These are phyloP conservation scores for Blastobotrys raffinosifermentans DNA, from an alignment of 1,139 yeast genomes.

Conservation along the genomic window DNA sequence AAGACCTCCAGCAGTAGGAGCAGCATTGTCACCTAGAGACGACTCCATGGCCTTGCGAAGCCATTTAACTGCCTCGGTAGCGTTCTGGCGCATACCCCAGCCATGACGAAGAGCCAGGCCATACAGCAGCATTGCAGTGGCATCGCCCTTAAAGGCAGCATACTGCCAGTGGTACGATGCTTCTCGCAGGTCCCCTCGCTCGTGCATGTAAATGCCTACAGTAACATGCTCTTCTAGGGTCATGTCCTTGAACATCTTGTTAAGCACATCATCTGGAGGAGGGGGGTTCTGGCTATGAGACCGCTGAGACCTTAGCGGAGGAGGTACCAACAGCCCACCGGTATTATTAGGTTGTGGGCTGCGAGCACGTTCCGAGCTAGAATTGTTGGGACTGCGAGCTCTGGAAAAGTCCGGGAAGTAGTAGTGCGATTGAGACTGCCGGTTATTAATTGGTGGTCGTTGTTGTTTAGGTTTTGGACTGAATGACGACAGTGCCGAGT, in stretches of 20 bases:
- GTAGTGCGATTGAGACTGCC: no score
- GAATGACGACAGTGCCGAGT: no score
- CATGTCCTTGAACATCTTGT: conserved; percentile 22
- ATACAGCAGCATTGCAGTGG: conserved; percentile 66
- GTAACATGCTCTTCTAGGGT: conserved; percentile 40
- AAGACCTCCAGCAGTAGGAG: not conserved
- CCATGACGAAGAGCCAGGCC: conserved; percentile 67
- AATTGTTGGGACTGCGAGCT: no score
- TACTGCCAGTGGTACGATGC: conserved; percentile 64
- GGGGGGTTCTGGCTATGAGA: conserved; percentile 4
- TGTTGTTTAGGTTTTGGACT: no score
- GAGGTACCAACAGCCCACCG: conserved; percentile 3
- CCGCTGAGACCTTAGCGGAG: conserved; percentile 1
- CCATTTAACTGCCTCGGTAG: conserved; percentile 55
- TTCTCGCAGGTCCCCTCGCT: conserved; percentile 57
- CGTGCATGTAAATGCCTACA: conserved; percentile 50
- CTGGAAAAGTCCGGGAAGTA: no score
- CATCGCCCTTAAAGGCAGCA: conserved; percentile 55
- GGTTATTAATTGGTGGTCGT: no score
- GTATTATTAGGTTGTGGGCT: no score
- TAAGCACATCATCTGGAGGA: conserved; percentile 4
- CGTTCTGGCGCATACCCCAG: conserved; percentile 61
- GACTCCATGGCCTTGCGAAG: conserved; percentile 44
- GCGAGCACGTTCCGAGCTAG: no score
- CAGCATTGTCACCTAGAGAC: conserved; percentile 14